A percentile compares a stretch with the other conserved stretches of the same genome.
These are phyloP conservation scores for Tulasnella sp. DNA, from an alignment of 768 basidiomycete genomes.

Conservation along the genomic window DNA sequence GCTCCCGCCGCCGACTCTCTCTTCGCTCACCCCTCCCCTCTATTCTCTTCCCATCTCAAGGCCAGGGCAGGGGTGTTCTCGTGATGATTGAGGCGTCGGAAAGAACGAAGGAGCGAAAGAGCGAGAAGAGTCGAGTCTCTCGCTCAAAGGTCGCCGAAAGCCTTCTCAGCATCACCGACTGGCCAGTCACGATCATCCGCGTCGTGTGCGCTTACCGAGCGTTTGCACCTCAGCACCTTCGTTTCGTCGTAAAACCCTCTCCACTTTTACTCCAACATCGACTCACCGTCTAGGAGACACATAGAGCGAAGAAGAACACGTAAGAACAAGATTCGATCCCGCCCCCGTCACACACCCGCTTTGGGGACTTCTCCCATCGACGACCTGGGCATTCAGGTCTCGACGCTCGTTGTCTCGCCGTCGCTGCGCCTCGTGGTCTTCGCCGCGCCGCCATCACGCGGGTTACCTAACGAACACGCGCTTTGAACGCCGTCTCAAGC, in stretches of 20 bases:
- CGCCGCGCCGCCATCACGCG: neutral
- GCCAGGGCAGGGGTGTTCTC: constrained; percentile 1
- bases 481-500: neutral
- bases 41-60: neutral
- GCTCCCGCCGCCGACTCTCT: neutral
- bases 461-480: neutral
- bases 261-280: neutral
- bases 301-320: neutral
- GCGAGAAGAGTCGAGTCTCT: neutral
- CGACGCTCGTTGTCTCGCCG: neutral
- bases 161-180: neutral
- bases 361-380: constrained; percentile 6
- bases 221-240: constrained; percentile 15
- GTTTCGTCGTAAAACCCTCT: neutral
- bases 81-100: constrained; percentile 10
- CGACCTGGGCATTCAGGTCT: neutral
- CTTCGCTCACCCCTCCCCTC: neutral
- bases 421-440: neutral
- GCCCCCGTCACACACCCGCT: neutral
- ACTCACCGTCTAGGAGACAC: neutral
- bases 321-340: constrained; percentile 21
- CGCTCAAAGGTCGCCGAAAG: constrained; percentile 10
- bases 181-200: neutral
- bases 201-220: neutral
- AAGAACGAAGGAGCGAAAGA: neutral